A percentile compares a stretch with the other conserved stretches of the same genome.
These are phyloP conservation scores for Leucoagaricus sp. DNA, from an alignment of 1,284 basidiomycete genomes.

Conservation along the genomic window DNA sequence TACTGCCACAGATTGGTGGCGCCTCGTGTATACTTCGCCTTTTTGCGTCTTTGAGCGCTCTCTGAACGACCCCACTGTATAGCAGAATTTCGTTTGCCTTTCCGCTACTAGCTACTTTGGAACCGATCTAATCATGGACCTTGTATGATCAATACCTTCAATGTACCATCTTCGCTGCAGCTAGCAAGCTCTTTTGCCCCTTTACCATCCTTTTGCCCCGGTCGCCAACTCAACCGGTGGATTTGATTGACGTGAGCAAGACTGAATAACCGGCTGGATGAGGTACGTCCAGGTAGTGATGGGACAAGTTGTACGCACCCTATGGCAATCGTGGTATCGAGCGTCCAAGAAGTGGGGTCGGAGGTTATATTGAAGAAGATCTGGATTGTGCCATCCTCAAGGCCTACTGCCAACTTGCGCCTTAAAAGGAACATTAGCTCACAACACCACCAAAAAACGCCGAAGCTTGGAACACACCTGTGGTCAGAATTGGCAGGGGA, in stretches of 20 bases:
- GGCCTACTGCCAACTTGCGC: conserved; percentile 64
- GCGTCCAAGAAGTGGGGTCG: conserved; percentile 48
- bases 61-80: conserved; percentile 59
- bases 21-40: conserved; percentile 9
- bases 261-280: conserved; percentile 36
- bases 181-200: conserved; percentile 42
- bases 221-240: conserved; percentile 69
- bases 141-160: conserved; percentile 67
- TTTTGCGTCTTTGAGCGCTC: neutral
- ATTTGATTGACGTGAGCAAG: conserved; percentile 69
- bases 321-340: conserved; percentile 43
- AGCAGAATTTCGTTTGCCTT: conserved; percentile 45
- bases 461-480: conserved; percentile 35
- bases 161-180: conserved; percentile 78
- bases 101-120: conserved; percentile 14
- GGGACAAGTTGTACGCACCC: conserved; percentile 39
- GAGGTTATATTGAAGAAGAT: conserved; percentile 47
- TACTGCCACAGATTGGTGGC: neutral
- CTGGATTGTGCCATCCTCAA: conserved; percentile 69
- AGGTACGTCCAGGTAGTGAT: neutral
- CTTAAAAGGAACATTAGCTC: conserved; percentile 34
- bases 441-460: neutral
- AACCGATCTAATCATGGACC: conserved; percentile 43
- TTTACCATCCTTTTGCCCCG: conserved; percentile 31
- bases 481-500: conserved; percentile 37